These are phyloP conservation scores for Colletotrichum trifolii DNA, from an alignment of 2,329 filamentous ascomycete species.

Conservation along the genomic window DNA sequence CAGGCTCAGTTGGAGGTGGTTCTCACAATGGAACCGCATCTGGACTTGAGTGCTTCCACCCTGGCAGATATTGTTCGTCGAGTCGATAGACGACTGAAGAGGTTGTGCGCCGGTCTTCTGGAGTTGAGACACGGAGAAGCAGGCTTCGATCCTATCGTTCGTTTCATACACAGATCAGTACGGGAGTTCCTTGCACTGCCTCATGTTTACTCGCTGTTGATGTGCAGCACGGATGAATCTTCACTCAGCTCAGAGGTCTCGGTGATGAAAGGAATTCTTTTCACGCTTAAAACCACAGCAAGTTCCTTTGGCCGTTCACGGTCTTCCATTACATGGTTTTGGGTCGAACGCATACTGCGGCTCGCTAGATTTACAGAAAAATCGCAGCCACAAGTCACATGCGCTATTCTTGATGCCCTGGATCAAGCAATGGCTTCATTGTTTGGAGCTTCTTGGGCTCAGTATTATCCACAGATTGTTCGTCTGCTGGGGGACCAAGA, in stretches of 20 bases:
- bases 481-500: not conserved
- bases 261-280: not conserved
- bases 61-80: not conserved
- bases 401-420: not conserved
- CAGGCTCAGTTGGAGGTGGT: not conserved
- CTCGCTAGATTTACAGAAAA: not conserved
- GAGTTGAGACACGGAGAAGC: not conserved
- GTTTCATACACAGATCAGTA: conserved; percentile 3
- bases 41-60: no score
- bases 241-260: not conserved
- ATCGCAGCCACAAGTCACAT: not conserved
- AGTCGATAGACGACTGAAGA: not conserved
- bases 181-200: not conserved
- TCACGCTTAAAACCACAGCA: not conserved
- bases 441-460: not conserved
- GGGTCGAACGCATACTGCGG: not conserved
- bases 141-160: not conserved
- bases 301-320: no score
- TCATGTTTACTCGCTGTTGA: not conserved
- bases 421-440: not conserved
- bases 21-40: not conserved
- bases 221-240: not conserved
- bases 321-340: not conserved
- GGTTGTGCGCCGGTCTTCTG: conserved; percentile 2
- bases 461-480: not conserved